A percentile compares a stretch with the other conserved stretches of the same genome.
phyloP scores from a whole-genome alignment of 441 rosid species.

The Gossypium davidsonii region DNA sequence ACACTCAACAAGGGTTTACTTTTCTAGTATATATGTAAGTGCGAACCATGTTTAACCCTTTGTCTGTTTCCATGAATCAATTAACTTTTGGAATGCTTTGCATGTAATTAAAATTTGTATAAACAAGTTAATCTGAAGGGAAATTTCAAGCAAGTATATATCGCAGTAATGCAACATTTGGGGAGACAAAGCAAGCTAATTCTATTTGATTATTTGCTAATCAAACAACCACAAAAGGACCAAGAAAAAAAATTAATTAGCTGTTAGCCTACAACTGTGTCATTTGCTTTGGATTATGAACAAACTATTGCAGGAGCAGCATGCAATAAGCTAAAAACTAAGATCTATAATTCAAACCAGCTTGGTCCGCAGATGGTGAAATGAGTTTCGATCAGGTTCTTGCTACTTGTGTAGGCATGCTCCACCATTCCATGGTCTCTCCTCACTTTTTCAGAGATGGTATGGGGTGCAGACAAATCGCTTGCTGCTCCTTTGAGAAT shows the following conservation, averaged over 20 bases:
- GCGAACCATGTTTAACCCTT: background rate
- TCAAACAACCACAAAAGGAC: background rate
- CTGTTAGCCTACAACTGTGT: slow-evolving; percentile 4
- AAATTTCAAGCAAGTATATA: no score
- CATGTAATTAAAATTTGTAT: background rate
- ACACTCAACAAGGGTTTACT: background rate
- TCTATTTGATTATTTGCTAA: background rate
- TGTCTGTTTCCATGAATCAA: background rate
- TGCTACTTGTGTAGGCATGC: slow-evolving; percentile 5
- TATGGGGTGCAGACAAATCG: background rate
- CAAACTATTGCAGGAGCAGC: slow-evolving; percentile 27
- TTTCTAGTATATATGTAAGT: background rate
- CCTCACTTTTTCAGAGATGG: background rate
- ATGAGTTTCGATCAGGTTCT: background rate
- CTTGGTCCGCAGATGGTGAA: background rate
- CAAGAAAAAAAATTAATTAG: background rate
- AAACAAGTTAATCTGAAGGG: background rate
- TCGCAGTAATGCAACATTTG: no score
- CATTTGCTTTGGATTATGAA: slow-evolving; percentile 27
- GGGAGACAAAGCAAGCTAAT: no score
- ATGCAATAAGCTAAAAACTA: slow-evolving; percentile 10
- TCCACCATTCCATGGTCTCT: background rate
- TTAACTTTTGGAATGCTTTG: background rate
- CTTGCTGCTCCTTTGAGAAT: slow-evolving; percentile 14
- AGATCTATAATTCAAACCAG: slow-evolving; percentile 6